These are phyloP conservation scores for Aspergillus phoenicis DNA, from an alignment of 2,329 filamentous ascomycete species.

Conservation along the genomic window DNA sequence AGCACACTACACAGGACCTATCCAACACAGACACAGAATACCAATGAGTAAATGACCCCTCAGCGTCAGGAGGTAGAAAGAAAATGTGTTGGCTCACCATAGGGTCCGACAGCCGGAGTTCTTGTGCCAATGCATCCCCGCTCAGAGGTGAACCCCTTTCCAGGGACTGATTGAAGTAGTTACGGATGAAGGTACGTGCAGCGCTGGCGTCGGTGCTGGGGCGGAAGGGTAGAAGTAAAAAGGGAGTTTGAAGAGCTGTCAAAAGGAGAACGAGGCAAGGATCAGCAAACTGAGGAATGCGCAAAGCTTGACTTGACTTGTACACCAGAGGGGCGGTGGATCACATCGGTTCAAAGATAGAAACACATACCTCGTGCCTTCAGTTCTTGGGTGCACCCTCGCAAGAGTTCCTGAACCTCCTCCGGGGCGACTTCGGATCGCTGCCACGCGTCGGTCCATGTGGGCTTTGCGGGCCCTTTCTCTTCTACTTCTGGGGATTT, in stretches of 20 bases:
- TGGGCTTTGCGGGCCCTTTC: constrained; percentile 66
- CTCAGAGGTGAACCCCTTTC: constrained; percentile 59
- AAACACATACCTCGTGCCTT: constrained; percentile 80
- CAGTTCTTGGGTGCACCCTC: constrained; percentile 83
- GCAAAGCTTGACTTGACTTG: constrained; percentile 21
- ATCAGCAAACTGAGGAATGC: constrained; percentile 37
- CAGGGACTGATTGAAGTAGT: constrained; percentile 77
- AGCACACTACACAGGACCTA: constrained; percentile 90
- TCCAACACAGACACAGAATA: constrained; percentile 10
- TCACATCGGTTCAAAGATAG: constrained; percentile 11
- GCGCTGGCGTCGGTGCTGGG: constrained; percentile 90
- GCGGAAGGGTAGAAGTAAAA: constrained; percentile 90
- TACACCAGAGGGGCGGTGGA: constrained; percentile 24
- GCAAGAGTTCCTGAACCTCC: constrained; percentile 85
- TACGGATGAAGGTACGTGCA: constrained; percentile 87
- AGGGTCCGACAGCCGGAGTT: constrained; percentile 88
- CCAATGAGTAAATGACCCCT: constrained; percentile 8
- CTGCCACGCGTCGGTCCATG: constrained; percentile 86
- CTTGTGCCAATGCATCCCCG: constrained; percentile 75
- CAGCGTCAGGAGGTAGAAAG: neutral
- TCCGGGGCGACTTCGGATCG: constrained; percentile 81
- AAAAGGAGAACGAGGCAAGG: constrained; percentile 24
- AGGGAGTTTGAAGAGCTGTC: constrained; percentile 82
- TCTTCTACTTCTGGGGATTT: constrained; percentile 55
- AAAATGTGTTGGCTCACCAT: constrained; percentile 64